phyloP scores from a whole-genome alignment of 495 filamentous ascomycete genomes.

The Podospora sp. region DNA sequence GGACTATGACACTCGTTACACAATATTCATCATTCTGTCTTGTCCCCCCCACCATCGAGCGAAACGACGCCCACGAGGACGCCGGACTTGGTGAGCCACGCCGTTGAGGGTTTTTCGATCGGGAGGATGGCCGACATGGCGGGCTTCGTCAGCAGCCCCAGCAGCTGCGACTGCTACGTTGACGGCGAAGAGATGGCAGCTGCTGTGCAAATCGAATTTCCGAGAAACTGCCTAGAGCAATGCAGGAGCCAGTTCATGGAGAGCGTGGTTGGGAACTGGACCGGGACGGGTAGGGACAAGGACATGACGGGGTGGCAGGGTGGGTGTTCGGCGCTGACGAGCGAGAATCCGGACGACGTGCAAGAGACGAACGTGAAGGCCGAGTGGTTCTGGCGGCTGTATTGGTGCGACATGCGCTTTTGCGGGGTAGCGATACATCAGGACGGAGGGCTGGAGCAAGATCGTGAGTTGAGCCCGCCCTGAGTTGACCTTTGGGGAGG shows the following conservation, averaged over 20 bases:
- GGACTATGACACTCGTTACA: conserved; percentile 28
- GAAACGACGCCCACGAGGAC: not conserved
- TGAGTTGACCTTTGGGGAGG: not conserved
- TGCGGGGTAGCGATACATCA: conserved; percentile 46
- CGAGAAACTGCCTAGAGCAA: conserved; percentile 26
- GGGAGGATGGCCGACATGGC: conserved; percentile 16
- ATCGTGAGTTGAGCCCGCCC: conserved; percentile 43
- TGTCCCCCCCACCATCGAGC: not conserved
- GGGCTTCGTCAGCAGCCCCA: conserved; percentile 3
- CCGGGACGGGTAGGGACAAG: not conserved
- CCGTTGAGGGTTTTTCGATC: too few species aligned
- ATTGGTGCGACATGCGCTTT: conserved; percentile 49
- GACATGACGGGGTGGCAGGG: conserved; percentile 24
- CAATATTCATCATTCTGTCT: conserved; percentile 7
- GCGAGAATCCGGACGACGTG: not conserved
- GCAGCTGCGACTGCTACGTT: conserved; percentile 31
- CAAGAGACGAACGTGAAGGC: not conserved
- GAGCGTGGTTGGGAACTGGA: conserved; percentile 22
- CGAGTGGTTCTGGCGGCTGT: conserved; percentile 42
- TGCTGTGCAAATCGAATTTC: conserved; percentile 9
- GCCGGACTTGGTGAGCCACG: too few species aligned
- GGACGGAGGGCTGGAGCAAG: conserved; percentile 35
- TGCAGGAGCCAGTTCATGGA: conserved; percentile 33
- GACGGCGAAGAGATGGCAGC: conserved; percentile 23
- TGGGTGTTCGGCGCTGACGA: conserved; percentile 28